These are phyloP conservation scores for Westerdykella sp. DNA, from an alignment of 2,329 filamentous ascomycete genomes.

Conservation along the genomic window DNA sequence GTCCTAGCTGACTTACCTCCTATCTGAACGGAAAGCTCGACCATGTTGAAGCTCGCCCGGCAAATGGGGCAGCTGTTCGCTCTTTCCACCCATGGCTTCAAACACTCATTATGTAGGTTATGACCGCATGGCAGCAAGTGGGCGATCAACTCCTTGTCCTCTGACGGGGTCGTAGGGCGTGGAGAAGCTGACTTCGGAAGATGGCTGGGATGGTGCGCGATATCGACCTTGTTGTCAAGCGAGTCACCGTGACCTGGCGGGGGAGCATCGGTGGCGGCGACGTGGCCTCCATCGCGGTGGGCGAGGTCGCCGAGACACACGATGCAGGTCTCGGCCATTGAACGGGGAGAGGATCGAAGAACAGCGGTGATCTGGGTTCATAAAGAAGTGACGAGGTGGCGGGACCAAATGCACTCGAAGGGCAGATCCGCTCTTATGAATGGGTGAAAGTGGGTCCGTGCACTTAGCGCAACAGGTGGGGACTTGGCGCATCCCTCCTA, in stretches of 20 bases:
- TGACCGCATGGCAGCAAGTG: slow-evolving; percentile 75
- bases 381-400: background rate
- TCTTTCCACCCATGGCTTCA: slow-evolving; percentile 90
- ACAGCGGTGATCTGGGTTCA: slow-evolving; percentile 13
- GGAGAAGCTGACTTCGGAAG: slow-evolving; percentile 10
- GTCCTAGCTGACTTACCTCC: slow-evolving; percentile 55
- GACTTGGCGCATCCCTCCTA: background rate
- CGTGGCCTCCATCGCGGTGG: slow-evolving; percentile 46
- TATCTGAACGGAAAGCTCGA: slow-evolving; percentile 72
- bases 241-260: slow-evolving; percentile 20
- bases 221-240: slow-evolving; percentile 24
- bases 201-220: slow-evolving; percentile 12
- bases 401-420: background rate
- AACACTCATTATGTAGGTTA: slow-evolving; percentile 83
- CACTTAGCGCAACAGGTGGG: background rate
- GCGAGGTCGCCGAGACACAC: slow-evolving; percentile 66
- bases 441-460: background rate
- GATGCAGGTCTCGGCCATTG: slow-evolving; percentile 64
- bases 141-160: slow-evolving; percentile 51
- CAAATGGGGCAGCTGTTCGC: slow-evolving; percentile 98
- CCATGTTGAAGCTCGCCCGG: slow-evolving; percentile 81
- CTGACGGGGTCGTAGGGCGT: slow-evolving; percentile 23
- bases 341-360: slow-evolving; percentile 15
- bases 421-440: background rate
- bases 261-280: slow-evolving; percentile 20